phyloP scores from a whole-genome alignment of 2,329 filamentous ascomycete species.

The Esteya vermicola region DNA sequence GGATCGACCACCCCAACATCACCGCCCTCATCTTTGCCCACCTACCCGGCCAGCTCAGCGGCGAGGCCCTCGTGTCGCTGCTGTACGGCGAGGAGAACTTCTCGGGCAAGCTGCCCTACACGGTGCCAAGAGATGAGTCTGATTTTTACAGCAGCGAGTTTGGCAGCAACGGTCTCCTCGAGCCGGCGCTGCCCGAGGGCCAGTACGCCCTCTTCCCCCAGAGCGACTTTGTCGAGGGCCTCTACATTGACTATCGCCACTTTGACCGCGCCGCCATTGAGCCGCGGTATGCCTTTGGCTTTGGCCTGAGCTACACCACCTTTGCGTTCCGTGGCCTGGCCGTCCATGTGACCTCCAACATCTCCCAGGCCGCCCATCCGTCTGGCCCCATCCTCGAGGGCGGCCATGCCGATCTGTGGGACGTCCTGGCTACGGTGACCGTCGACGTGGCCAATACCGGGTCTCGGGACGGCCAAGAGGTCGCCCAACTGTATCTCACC shows the following conservation, averaged over 20 bases:
- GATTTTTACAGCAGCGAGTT: slow-evolving; percentile 33
- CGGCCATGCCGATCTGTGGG: slow-evolving; percentile 46
- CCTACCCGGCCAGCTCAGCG: slow-evolving; percentile 47
- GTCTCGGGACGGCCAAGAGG: slow-evolving; percentile 31
- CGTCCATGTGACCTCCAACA: slow-evolving; percentile 60
- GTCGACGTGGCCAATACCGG: slow-evolving; percentile 31
- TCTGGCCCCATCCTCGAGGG: slow-evolving; percentile 50
- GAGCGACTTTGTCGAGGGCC: slow-evolving; percentile 31
- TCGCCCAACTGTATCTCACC: slow-evolving; percentile 20
- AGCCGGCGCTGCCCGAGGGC: too few species aligned
- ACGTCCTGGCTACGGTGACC: neutral
- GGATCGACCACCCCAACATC: slow-evolving; percentile 46
- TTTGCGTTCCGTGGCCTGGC: slow-evolving; percentile 55
- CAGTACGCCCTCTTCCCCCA: slow-evolving; percentile 34
- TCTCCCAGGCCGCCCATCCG: slow-evolving; percentile 20
- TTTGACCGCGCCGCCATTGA: slow-evolving; percentile 32
- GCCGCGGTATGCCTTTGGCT: slow-evolving; percentile 40
- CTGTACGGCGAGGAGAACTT: slow-evolving; percentile 42
- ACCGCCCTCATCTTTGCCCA: slow-evolving; percentile 48
- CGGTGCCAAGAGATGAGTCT: slow-evolving; percentile 35
- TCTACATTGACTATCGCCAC: slow-evolving; percentile 38
- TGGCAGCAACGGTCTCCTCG: slow-evolving; percentile 22
- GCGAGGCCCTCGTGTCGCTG: slow-evolving; percentile 36
- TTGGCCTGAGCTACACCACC: slow-evolving; percentile 39
- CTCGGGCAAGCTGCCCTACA: slow-evolving; percentile 42